Evolutionary conservation across 2,329 filamentous ascomycete genomes (phyloP).

Genomic region (Pseudopithomyces chartarum): DNA sequence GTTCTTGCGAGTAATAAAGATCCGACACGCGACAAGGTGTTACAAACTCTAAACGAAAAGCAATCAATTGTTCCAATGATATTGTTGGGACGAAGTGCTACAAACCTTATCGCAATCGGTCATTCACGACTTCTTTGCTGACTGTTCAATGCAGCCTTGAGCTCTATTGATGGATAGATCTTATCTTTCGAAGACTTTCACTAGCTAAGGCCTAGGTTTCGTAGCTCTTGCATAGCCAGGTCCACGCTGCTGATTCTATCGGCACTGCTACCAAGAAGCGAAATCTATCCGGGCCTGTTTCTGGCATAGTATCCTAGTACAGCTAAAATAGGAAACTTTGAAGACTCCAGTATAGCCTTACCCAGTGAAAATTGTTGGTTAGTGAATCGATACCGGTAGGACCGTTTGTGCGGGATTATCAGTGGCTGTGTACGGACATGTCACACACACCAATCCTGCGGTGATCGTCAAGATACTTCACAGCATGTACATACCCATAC

Average conservation of each 20-base stretch:
- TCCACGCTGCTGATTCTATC: constrained; percentile 7
- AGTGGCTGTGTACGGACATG: constrained; percentile 3
- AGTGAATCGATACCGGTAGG: background rate
- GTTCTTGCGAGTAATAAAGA: background rate
- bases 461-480: background rate
- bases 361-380: background rate
- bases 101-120: constrained; percentile 7
- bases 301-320: background rate
- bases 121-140: constrained; percentile 16
- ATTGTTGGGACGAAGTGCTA: background rate
- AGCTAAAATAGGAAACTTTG: background rate
- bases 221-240: constrained; percentile 7
- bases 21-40: background rate
- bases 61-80: background rate
- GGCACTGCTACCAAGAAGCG: constrained; percentile 7
- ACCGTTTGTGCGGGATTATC: constrained; percentile 9
- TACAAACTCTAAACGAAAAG: background rate
- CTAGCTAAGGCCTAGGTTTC: constrained; percentile 7
- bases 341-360: background rate
- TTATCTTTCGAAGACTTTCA: constrained; percentile 15
- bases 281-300: background rate
- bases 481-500: no score
- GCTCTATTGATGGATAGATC: constrained; percentile 6
- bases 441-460: background rate
- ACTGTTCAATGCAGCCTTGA: constrained; percentile 9